Base-by-base conservation (phyloP, 2,329 filamentous ascomycete genomes). In the Xylariaceae sp. region DNA sequence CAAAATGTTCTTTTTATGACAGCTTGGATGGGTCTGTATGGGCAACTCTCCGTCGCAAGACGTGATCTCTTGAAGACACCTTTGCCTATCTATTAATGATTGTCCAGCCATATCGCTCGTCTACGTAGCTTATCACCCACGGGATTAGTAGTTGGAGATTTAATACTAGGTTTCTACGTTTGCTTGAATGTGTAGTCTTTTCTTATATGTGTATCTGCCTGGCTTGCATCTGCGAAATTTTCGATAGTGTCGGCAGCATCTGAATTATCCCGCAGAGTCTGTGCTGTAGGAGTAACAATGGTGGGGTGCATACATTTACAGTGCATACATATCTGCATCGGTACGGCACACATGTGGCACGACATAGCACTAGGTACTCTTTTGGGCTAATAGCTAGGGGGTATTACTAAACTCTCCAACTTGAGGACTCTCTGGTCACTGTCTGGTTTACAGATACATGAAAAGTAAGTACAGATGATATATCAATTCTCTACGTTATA, bases 271-370 rank as follows among this genome's bases (percentile, higher is more conserved):
- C 18, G 39, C 42, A 48, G 16, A 43, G 40, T 21, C 37, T 49
- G 48, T 42, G 37, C 52, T 55, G 44, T 45, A 53, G 32, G 43
- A 52, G 42, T 53, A 45, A 46, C 53, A 41, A 49, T 50, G 39
- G 36, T 53, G 54, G 54, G 50, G 54, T 57, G 54, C 54, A 57
- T 50, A 32, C 21, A 45, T 11, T 20, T 16, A 30, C 32, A 24
- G 27, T 27, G 35, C 50, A 37, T 33, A 52, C 48, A 43, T 40
- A 41, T 50, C 40, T 55, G 48, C 48, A 55, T 16, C 39, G 42
- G 42, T 48, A 42, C 43, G 53, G 43, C 48, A 52, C 52, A 43
- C 43, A 39, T 55, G 39, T 43, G 42, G 46, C 36, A 46, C 47
- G 53, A 33, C 37, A 39, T 42, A 27, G 42, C 35, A 33, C 26